phyloP scores from a whole-genome alignment of 306 rosid genomes.

The Adenanthera pavonina region DNA sequence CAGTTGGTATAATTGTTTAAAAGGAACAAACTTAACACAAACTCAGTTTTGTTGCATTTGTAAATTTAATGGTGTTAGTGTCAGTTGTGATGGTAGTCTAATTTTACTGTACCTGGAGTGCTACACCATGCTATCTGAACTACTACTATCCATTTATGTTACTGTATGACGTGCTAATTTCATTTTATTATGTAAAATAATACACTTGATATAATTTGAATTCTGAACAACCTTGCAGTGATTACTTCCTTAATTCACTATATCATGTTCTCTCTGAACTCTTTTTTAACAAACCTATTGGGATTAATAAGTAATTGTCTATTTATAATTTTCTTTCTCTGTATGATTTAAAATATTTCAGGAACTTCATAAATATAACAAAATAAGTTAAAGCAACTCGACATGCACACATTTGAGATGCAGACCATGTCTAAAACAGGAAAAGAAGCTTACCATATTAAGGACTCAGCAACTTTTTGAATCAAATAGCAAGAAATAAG shows the following conservation, averaged over 20 bases:
- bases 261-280: background rate
- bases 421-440: too few relatives aligned
- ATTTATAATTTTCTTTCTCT: too few relatives aligned
- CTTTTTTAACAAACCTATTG: background rate
- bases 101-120: background rate
- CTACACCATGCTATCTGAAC: background rate
- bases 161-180: background rate
- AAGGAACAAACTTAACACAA: background rate
- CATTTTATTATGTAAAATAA: too few relatives aligned
- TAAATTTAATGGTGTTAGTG: background rate
- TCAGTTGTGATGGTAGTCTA: background rate
- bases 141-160: background rate
- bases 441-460: too few relatives aligned
- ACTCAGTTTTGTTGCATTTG: background rate
- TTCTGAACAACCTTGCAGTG: background rate
- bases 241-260: background rate
- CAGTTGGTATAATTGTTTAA: background rate
- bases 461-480: too few relatives aligned
- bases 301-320: background rate
- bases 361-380: background rate
- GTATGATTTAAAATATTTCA: background rate
- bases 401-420: too few relatives aligned
- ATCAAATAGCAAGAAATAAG: too few relatives aligned
- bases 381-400: background rate
- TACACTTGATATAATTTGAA: too few relatives aligned